Base-by-base conservation (phyloP, 192 early-diverging fungal species). In the Chytriomyces sp. region DNA sequence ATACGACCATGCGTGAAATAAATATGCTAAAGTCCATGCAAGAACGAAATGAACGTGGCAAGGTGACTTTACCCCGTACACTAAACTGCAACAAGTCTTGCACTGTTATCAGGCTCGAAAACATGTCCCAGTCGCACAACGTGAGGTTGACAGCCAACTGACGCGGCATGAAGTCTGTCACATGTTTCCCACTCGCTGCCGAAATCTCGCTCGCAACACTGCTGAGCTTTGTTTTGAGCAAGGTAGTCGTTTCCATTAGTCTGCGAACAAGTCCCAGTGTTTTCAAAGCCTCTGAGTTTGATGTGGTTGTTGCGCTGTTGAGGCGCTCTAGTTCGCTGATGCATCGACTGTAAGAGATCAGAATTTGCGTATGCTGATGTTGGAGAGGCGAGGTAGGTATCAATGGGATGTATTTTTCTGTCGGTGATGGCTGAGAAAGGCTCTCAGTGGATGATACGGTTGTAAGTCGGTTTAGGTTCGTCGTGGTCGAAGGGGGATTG, bases 11-110 rank as follows among this genome's bases (percentile, higher is more conserved):
- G 28, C 65, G 65, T 7, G 65, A 55, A 8, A 70, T 17, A 31
- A 70, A 70, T 17, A 70, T 70, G 37, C 55, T 59, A 31, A 70
- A 59, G 39, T 70, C 68, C 56, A 70, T 70, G 36, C 68, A 70
- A 8, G 68, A 57, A 30, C 36, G 44, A 32, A 70, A 70, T 25
- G 41, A 52, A 38, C 57, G 14, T 31, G 64, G 64, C 22, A 65
- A n/a, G 22, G 22, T 49, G 44, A 22, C 14, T 49, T 14, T 49
- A 14, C 28, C 59, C 8, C 14, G 10, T 12, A 3, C 32, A 44
- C 28, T 64, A 31, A 38, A 64, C 28, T 26, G 22, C 25, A 70
- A 28, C 25, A 70, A 59, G 41, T 70, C 68, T n/a, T 59, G 28
- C 8, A 70, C 33, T 6, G 56, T 25, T 28, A 70, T 59, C 6